Conservation (phyloP, 805 yeast genomes). For the Saccharomycopsis oosterbeekiorum region DNA sequence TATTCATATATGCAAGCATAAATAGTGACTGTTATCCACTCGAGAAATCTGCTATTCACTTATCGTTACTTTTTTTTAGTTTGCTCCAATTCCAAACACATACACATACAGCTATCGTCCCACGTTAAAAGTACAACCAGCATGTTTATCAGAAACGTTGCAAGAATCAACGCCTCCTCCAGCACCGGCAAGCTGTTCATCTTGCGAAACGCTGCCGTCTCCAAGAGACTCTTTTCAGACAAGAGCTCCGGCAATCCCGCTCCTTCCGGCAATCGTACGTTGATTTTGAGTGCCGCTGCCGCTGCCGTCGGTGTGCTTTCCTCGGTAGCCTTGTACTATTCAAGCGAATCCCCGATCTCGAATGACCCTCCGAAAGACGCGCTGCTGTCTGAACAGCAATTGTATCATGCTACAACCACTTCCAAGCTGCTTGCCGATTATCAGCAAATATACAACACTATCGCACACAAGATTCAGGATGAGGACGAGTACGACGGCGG, state of each 20-base stretch:
- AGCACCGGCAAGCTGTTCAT: background rate
- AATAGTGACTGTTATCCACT: too few species aligned
- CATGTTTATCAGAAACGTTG: background rate
- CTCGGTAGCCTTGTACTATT: background rate
- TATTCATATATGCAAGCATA: too few species aligned
- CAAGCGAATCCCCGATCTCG: background rate
- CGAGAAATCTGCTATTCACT: too few species aligned
- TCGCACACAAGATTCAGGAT: conserved; percentile 51
- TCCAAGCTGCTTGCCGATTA: conserved; percentile 36
- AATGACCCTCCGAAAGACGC: background rate
- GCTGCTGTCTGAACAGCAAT: background rate
- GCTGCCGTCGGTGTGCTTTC: background rate
- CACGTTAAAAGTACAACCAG: too few species aligned
- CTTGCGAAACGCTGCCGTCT: background rate
- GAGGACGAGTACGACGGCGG: conserved; percentile 53
- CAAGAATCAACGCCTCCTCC: background rate
- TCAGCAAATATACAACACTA: conserved; percentile 61
- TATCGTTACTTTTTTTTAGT: too few species aligned
- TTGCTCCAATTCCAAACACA: too few species aligned
- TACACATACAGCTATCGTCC: too few species aligned
- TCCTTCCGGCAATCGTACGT: background rate
- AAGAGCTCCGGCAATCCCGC: background rate
- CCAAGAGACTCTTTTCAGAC: background rate
- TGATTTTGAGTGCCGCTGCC: background rate
- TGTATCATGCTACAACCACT: conserved; percentile 1